Evolutionary conservation across 2,329 filamentous ascomycete species (phyloP).

Genomic region (Paracamarosporium sp.): DNA sequence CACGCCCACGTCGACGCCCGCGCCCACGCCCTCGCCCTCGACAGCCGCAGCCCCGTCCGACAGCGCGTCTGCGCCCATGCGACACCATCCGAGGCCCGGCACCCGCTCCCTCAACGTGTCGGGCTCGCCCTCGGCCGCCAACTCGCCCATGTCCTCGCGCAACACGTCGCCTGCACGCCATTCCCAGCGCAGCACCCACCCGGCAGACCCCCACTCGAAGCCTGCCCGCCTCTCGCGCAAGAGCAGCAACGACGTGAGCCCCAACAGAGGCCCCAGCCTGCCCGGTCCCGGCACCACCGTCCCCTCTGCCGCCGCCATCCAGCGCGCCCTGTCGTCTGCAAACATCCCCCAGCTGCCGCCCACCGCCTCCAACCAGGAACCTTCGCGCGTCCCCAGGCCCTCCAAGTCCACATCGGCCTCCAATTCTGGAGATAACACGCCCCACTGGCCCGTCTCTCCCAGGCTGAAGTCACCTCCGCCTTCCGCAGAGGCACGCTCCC

Average conservation of each 20-base stretch:
- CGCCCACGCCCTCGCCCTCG: slow-evolving; percentile 15
- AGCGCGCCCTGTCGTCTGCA: slow-evolving; percentile 72
- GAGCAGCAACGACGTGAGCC: slow-evolving; percentile 53
- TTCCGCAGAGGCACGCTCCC: slow-evolving; percentile 43
- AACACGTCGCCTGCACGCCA: slow-evolving; percentile 54
- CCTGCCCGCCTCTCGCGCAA: slow-evolving; percentile 49
- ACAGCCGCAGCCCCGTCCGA: slow-evolving; percentile 21
- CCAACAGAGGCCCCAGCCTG: slow-evolving; percentile 46
- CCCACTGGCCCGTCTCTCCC: slow-evolving; percentile 79
- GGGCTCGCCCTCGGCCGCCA: slow-evolving; percentile 46
- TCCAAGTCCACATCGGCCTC: slow-evolving; percentile 66
- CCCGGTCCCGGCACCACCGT: slow-evolving; percentile 51
- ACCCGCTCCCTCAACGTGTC: slow-evolving; percentile 38
- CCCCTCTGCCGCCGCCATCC: slow-evolving; percentile 67
- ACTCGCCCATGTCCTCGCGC: slow-evolving; percentile 55
- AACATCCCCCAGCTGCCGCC: slow-evolving; percentile 70
- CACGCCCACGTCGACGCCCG: slow-evolving; percentile 18
- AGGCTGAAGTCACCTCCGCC: slow-evolving; percentile 80
- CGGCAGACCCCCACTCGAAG: slow-evolving; percentile 26
- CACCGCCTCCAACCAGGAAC: slow-evolving; percentile 63
- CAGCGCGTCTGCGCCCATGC: slow-evolving; percentile 25
- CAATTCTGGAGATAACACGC: slow-evolving; percentile 55
- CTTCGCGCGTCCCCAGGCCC: slow-evolving; percentile 67
- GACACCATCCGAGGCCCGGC: slow-evolving; percentile 32
- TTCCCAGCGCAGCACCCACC: slow-evolving; percentile 30